Evolutionary conservation across 805 yeast genomes (phyloP).

Genomic region (Wickerhamomyces sydowiorum): DNA sequence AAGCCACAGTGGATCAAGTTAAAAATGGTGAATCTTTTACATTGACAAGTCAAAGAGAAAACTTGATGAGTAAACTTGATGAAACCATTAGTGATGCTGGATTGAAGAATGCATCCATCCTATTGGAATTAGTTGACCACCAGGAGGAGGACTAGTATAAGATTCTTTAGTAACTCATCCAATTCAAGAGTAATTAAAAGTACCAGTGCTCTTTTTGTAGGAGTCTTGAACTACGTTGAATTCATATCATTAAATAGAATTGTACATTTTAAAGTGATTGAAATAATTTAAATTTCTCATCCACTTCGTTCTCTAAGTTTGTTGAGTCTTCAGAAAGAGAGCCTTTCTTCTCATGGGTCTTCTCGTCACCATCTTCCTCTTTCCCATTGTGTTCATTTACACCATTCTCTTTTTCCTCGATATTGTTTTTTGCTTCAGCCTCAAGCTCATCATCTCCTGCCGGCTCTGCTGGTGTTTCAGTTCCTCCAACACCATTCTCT

Average conservation of each 20-base stretch:
- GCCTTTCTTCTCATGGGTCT: not conserved
- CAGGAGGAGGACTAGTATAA: not conserved
- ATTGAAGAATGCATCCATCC: conserved; percentile 72
- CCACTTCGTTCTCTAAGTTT: not conserved
- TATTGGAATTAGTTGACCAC: conserved; percentile 44
- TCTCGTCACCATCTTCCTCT: not conserved
- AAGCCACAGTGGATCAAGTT: conserved; percentile 45
- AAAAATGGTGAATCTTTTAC: conserved; percentile 41
- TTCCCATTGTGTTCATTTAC: not conserved
- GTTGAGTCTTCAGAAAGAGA: no score
- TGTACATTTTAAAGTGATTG: no score
- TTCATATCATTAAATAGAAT: no score
- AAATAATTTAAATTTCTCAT: not conserved
- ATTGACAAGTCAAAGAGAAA: conserved; percentile 50
- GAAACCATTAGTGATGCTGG: conserved; percentile 67
- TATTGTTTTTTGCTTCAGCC: not conserved
- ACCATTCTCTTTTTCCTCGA: not conserved
- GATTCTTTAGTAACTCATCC: not conserved
- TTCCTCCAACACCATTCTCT: not conserved
- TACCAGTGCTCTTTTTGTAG: no score
- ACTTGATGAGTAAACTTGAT: conserved; percentile 49
- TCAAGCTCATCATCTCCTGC: not conserved
- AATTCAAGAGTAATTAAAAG: no score
- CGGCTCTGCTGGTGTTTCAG: not conserved
- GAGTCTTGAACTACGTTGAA: no score